Conservation (phyloP, 2,329 filamentous ascomycete genomes). For the Xylariaceae sp. region DNA sequence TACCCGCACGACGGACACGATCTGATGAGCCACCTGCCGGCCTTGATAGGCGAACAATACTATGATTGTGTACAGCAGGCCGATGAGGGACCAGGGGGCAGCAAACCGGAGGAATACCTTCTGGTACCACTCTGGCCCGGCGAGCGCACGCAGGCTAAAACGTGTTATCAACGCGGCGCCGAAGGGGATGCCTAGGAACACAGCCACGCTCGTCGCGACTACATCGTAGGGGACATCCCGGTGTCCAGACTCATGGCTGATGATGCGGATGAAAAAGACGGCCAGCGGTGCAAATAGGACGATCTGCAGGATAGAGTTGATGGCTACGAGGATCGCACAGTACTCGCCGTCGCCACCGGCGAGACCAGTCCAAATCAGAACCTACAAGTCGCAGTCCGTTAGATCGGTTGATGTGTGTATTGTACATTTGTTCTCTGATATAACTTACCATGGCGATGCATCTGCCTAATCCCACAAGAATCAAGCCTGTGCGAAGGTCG, state of each 20-base stretch:
- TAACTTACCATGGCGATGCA: constrained; percentile 83
- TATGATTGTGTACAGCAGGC: constrained; percentile 84
- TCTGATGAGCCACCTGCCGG: constrained; percentile 76
- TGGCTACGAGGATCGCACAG: constrained; percentile 78
- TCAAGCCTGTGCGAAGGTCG: constrained; percentile 68
- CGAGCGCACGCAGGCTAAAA: constrained; percentile 60
- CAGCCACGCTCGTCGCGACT: constrained; percentile 80
- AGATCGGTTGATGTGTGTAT: constrained; percentile 8
- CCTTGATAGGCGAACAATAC: constrained; percentile 87
- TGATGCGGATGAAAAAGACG: constrained; percentile 72
- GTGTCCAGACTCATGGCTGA: constrained; percentile 54
- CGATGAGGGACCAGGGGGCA: constrained; percentile 78
- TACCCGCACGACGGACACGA: constrained; percentile 81
- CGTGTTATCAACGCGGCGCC: constrained; percentile 80
- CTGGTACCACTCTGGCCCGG: constrained; percentile 68
- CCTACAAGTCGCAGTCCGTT: constrained; percentile 35
- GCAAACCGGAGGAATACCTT: constrained; percentile 71
- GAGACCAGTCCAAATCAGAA: constrained; percentile 76
- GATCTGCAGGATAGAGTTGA: constrained; percentile 79
- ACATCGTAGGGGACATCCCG: constrained; percentile 61
- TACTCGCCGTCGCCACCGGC: constrained; percentile 81
- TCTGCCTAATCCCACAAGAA: constrained; percentile 81
- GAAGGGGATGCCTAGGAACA: constrained; percentile 85
- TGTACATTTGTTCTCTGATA: not conserved
- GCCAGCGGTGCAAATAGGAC: constrained; percentile 73